phyloP scores from a whole-genome alignment of 176 grass and related monocot genomes.

The Thalia dealbata region DNA sequence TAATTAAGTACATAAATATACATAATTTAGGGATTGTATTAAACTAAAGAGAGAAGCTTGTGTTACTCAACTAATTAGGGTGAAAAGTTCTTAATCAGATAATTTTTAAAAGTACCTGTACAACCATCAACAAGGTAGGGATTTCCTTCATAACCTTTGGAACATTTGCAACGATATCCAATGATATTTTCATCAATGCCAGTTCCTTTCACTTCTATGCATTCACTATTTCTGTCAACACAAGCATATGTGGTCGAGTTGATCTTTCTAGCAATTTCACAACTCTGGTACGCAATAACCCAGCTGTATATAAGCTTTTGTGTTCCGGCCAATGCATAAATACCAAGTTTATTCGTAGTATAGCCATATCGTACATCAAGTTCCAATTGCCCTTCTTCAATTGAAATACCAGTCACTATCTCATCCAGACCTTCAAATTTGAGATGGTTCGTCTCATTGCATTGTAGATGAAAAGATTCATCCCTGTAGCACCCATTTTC shows the following conservation, averaged over 20 bases:
- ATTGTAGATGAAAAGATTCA: neutral
- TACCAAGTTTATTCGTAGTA: no score
- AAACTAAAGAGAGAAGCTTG: no score
- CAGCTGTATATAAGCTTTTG: neutral
- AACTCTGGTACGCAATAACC: neutral
- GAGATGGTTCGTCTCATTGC: neutral
- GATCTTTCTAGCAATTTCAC: neutral
- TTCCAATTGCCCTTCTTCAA: neutral
- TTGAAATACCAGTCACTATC: neutral
- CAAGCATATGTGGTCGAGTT: neutral
- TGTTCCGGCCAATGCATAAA: no score
- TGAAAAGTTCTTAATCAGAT: no score
- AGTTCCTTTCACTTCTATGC: neutral
- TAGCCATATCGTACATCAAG: neutral
- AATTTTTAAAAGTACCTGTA: neutral
- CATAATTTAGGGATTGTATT: no score
- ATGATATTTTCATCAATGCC: neutral
- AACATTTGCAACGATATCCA: neutral
- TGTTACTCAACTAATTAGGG: no score
- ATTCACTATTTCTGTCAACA: neutral
- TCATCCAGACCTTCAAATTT: neutral
- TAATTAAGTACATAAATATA: no score
- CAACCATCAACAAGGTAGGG: neutral
- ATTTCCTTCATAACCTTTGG: neutral
- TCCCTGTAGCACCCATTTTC: neutral